Conservation (phyloP, 2,329 filamentous ascomycete genomes). For the Cladophialophora psammophila region DNA sequence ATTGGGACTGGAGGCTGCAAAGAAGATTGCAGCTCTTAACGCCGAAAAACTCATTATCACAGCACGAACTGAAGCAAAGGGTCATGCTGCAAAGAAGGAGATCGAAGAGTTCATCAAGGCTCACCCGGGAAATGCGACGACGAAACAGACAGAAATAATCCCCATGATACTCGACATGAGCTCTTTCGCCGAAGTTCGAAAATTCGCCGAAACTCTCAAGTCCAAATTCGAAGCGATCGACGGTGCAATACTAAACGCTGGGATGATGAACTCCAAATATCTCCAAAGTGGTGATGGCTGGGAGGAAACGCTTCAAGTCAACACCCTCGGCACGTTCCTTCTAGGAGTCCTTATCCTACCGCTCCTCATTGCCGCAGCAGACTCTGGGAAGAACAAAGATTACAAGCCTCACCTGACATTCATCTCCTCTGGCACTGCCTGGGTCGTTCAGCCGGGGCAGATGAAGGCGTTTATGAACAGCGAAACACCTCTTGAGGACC, state of each 20-base stretch:
- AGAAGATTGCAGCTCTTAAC: slow-evolving; percentile 55
- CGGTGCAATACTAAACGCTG: slow-evolving; percentile 56
- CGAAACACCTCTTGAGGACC: slow-evolving; percentile 44
- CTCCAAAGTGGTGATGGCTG: slow-evolving; percentile 52
- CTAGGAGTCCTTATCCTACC: slow-evolving; percentile 62
- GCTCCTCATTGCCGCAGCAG: slow-evolving; percentile 50
- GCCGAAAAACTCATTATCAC: slow-evolving; percentile 56
- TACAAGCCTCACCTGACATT: slow-evolving; percentile 52
- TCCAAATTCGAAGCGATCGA: slow-evolving; percentile 50
- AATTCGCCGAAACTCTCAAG: slow-evolving; percentile 48
- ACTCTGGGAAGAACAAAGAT: slow-evolving; percentile 29
- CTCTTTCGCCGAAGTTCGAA: slow-evolving; percentile 54
- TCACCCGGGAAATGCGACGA: slow-evolving; percentile 36
- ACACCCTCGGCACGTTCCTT: slow-evolving; percentile 63
- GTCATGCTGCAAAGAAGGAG: slow-evolving; percentile 50
- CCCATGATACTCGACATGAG: slow-evolving; percentile 58
- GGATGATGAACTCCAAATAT: slow-evolving; percentile 51
- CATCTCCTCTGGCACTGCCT: slow-evolving; percentile 53
- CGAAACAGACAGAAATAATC: slow-evolving; percentile 48
- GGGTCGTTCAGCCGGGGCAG: slow-evolving; percentile 44
- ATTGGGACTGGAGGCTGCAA: slow-evolving; percentile 58
- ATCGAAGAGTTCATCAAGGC: slow-evolving; percentile 43
- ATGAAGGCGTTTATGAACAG: slow-evolving; percentile 42
- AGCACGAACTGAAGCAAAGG: slow-evolving; percentile 54
- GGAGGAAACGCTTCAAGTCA: slow-evolving; percentile 64